Evolutionary conservation across 2,329 filamentous ascomycete genomes (phyloP).

Genomic region (Talaromyces sp.): DNA sequence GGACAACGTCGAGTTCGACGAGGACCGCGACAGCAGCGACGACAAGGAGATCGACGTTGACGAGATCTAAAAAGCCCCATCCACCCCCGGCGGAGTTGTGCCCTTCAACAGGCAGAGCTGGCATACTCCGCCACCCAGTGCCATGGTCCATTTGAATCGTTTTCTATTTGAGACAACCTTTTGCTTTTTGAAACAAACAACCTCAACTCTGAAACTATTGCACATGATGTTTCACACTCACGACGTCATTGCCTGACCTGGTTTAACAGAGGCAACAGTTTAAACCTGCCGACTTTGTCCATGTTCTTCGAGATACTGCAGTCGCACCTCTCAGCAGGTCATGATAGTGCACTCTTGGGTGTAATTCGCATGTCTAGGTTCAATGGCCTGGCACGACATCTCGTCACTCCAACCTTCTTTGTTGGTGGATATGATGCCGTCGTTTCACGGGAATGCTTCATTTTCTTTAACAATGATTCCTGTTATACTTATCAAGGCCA

Average conservation of each 20-base stretch:
- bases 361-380: neutral
- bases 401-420: neutral
- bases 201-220: neutral
- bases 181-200: neutral
- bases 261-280: slow-evolving; percentile 2
- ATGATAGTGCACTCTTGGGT: neutral
- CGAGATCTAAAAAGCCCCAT: slow-evolving; percentile 65
- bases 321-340: neutral
- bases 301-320: neutral
- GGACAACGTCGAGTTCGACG: slow-evolving; percentile 98
- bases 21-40: slow-evolving; percentile 67
- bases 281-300: neutral
- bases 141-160: slow-evolving; percentile 9
- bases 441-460: neutral
- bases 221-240: slow-evolving; percentile 6
- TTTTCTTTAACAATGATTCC: neutral
- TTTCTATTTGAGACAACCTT: slow-evolving; percentile 9
- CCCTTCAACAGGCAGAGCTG: slow-evolving; percentile 3
- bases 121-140: slow-evolving; percentile 9
- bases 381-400: neutral
- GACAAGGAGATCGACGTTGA: slow-evolving; percentile 89
- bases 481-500: neutral
- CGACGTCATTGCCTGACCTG: slow-evolving; percentile 8
- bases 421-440: neutral
- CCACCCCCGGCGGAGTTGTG: slow-evolving; percentile 12